Evolutionary conservation across 1,139 yeast species (phyloP).

Genomic region (Arxiozyma bovina): DNA sequence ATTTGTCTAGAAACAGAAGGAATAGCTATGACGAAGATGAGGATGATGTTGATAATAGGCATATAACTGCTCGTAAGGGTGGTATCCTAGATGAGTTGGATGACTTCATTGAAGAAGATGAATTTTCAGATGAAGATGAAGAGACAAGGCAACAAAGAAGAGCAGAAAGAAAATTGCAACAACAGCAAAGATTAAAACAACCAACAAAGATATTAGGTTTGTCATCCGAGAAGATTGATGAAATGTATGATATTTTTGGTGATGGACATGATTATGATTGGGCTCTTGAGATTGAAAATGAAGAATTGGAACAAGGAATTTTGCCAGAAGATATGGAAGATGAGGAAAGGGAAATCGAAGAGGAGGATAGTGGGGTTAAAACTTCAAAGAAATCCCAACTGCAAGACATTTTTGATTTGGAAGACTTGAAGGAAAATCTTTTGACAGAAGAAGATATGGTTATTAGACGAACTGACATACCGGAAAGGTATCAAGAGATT

Average conservation of each 20-base stretch:
- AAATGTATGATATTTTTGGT: constrained; percentile 90
- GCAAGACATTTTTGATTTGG: constrained; percentile 88
- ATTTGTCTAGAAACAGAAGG: constrained; percentile 12
- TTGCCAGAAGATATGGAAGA: constrained; percentile 33
- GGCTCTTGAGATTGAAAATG: constrained; percentile 90
- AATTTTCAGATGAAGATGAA: constrained; percentile 84
- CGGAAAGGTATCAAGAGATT: constrained; percentile 81
- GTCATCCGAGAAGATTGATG: constrained; percentile 88
- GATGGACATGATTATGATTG: constrained; percentile 96
- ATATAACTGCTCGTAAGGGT: constrained; percentile 23
- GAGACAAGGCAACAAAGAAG: constrained; percentile 40
- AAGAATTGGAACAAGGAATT: constrained; percentile 37
- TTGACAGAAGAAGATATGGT: constrained; percentile 87
- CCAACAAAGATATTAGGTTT: constrained; percentile 65
- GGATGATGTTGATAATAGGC: constrained; percentile 22
- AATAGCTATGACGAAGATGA: constrained; percentile 18
- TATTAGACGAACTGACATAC: constrained; percentile 79
- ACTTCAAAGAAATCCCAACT: constrained; percentile 43
- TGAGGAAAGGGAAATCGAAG: constrained; percentile 40
- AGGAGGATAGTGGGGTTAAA: constrained; percentile 34
- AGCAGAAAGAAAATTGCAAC: constrained; percentile 31
- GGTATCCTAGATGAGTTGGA: constrained; percentile 70
- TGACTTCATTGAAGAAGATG: constrained; percentile 96
- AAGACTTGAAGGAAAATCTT: constrained; percentile 83
- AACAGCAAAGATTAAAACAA: constrained; percentile 34